Evolutionary conservation across 345 rosid species (phyloP).

Genomic region (Adansonia digitata): DNA sequence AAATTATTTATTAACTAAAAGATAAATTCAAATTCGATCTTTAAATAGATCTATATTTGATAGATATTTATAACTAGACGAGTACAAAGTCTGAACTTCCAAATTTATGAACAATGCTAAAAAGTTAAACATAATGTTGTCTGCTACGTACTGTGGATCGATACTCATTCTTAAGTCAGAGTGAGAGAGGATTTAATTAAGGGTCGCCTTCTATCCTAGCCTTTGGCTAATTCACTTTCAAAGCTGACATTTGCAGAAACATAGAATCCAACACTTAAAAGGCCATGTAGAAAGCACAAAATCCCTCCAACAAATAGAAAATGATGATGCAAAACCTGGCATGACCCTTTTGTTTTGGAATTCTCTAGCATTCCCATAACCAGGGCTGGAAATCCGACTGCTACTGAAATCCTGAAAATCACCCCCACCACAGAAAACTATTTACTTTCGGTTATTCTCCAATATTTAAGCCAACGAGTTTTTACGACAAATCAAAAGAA

Average conservation of each 20-base stretch:
- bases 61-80: no score
- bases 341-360: conserved; percentile 18
- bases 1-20: no score
- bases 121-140: neutral
- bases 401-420: conserved; percentile 19
- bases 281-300: conserved; percentile 20
- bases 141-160: neutral
- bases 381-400: conserved; percentile 22
- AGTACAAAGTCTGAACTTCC: no score
- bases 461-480: neutral
- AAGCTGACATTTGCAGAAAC: conserved; percentile 12
- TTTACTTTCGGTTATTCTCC: neutral
- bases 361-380: conserved; percentile 18
- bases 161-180: no score
- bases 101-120: no score
- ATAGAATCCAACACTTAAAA: conserved; percentile 12
- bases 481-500: no score
- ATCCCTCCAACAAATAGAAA: conserved; percentile 21
- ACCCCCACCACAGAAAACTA: neutral
- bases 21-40: no score
- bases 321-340: conserved; percentile 12
- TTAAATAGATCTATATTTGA: no score
- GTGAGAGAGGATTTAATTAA: neutral
- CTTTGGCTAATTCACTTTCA: neutral
- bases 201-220: neutral